phyloP scores from a whole-genome alignment of 2,329 filamentous ascomycete species.

The Aspergillus tamarii region DNA sequence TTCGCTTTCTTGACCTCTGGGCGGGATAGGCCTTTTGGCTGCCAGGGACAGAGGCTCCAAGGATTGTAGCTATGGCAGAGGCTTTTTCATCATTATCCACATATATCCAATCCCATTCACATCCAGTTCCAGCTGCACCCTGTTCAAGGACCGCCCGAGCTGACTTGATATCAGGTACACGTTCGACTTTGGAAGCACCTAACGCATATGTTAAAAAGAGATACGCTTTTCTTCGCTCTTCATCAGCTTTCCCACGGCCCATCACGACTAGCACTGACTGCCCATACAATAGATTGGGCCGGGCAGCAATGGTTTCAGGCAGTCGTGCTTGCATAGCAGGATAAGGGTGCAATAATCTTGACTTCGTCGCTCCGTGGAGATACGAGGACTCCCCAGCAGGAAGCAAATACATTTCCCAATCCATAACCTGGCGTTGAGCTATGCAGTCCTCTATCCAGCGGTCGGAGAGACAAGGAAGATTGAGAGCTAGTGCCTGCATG shows the following conservation, averaged over 20 bases:
- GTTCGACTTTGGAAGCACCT: slow-evolving; percentile 68
- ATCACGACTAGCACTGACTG: slow-evolving; percentile 74
- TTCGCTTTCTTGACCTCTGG: slow-evolving; percentile 49
- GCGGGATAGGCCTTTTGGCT: slow-evolving; percentile 31
- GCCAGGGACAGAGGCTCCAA: slow-evolving; percentile 21
- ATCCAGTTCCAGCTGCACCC: slow-evolving; percentile 45
- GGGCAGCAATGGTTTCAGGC: slow-evolving; percentile 57
- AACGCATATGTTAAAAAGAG: slow-evolving; percentile 79
- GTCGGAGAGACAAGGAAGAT: slow-evolving; percentile 80
- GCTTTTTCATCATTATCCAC: slow-evolving; percentile 67
- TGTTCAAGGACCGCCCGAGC: slow-evolving; percentile 63
- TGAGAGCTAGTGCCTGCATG: slow-evolving; percentile 89
- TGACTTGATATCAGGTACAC: slow-evolving; percentile 67
- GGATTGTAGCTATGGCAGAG: slow-evolving; percentile 53
- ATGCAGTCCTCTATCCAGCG: slow-evolving; percentile 81
- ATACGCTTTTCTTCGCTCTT: slow-evolving; percentile 71
- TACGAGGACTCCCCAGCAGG: slow-evolving; percentile 80
- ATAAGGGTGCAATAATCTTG: slow-evolving; percentile 68
- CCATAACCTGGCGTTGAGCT: slow-evolving; percentile 61
- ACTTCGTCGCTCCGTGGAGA: slow-evolving; percentile 76
- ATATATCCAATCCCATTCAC: slow-evolving; percentile 75
- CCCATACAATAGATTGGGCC: slow-evolving; percentile 66
- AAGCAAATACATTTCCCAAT: slow-evolving; percentile 81
- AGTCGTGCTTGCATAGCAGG: slow-evolving; percentile 61
- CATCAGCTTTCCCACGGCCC: slow-evolving; percentile 63